Base-by-base conservation (phyloP, 352 stramenopile genomes). In the Phytophthora crassamura region DNA sequence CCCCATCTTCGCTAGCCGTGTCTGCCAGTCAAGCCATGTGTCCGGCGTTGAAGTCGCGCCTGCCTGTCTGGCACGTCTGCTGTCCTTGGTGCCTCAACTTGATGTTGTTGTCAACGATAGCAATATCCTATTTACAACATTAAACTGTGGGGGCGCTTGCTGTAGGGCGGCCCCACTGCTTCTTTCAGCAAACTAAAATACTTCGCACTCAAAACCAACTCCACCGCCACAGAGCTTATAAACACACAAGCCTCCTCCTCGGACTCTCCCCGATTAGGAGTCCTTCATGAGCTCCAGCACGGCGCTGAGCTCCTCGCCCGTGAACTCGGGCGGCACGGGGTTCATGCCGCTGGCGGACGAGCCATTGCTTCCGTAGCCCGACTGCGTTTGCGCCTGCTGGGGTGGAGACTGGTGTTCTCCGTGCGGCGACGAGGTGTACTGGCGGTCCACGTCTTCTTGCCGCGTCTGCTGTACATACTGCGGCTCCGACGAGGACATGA, bases 271-370 rank as follows among this genome's bases (percentile, higher is more conserved):
- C 46, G 11, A 40, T 74, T 42, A 80, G 9, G 66, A 82, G 52
- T 84, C 72, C 54, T 79, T 79, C 70, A 78, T 75, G 12, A 86
- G 64, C 69, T 86, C 79, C 49, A 82, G 51, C 30, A 82, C 76
- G 5, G 74, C 74, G 35, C 77, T 80, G 14, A 84, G 62, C 59
- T 84, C 76, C 49, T 82, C 75, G 28, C 75, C 74, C 40, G 79
- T 84, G 52, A 78, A 80, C 62, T 80, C 76, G 5, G 71, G 46
- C 18, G 56, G 56, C 48, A 64, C 57, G 4, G 66, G 53, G 46
- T 77, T 47, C 36, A 55, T 61, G 39, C 58, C 68, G 20, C 39
- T 57, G 20, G 52, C 45, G 10, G 66, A 39, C 15, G 70, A 54
- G 60, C 42, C 14, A 22, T 35, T 59, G n/a, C 36, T 16, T 43